Conservation (phyloP, 192 early-diverging fungal genomes). For the Paraglomus occultum region DNA sequence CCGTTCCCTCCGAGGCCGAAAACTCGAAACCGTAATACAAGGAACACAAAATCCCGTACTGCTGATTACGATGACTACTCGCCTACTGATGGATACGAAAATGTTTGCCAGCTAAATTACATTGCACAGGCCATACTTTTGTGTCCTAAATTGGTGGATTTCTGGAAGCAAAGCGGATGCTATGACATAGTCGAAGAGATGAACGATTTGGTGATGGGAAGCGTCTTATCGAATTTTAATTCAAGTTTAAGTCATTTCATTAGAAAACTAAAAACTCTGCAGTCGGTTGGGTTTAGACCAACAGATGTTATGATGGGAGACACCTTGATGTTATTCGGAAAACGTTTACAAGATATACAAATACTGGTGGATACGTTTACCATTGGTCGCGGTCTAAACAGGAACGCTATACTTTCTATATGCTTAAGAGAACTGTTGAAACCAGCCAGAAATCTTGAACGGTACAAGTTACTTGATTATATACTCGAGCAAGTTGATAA, state of each 20-base stretch:
- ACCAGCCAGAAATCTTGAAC: no score
- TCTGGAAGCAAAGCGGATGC: neutral
- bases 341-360: neutral
- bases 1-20: constrained; percentile 8
- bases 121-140: constrained; percentile 15
- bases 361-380: no score
- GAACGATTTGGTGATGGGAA: constrained; percentile 16
- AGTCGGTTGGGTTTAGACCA: constrained; percentile 4
- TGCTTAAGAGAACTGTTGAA: no score
- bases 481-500: no score
- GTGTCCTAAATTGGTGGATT: neutral
- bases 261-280: neutral
- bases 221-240: neutral
- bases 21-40: neutral
- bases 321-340: constrained; percentile 1
- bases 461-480: no score
- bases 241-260: neutral
- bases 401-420: no score
- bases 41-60: neutral
- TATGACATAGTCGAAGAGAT: constrained; percentile 16
- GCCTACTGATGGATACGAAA: constrained; percentile 20
- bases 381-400: no score
- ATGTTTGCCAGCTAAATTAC: neutral
- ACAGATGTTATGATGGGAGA: constrained; percentile 4
- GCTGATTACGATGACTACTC: neutral